Percentiles rank a stretch among this genome's conserved stretches.
Conservation (phyloP, 2,329 filamentous ascomycete genomes). For the Nemania bipapillata region DNA sequence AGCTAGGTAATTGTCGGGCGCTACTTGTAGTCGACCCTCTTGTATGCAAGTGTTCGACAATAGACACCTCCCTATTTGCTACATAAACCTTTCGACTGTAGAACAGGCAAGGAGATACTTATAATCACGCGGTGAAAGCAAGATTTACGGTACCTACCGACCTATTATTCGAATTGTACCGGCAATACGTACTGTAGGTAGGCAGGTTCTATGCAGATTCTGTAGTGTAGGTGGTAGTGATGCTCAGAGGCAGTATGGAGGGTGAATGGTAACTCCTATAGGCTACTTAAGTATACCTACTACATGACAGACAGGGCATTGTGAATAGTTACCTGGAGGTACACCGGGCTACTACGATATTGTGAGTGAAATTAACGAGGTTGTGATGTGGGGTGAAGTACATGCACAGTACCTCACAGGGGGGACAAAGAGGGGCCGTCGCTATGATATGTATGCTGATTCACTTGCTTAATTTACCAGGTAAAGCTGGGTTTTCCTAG, state of each 20-base stretch:
- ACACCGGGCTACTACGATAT: conserved; percentile 6
- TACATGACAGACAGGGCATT: background rate
- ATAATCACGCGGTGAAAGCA: conserved; percentile 25
- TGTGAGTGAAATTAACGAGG: conserved; percentile 2
- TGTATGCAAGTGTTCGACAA: background rate
- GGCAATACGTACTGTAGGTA: background rate
- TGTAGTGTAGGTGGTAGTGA: background rate
- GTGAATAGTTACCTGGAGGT: conserved; percentile 18
- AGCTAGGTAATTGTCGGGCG: background rate
- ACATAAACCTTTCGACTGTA: background rate
- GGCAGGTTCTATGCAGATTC: too few species aligned
- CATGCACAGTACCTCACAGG: background rate
- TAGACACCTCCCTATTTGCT: background rate
- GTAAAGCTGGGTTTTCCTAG: conserved; percentile 7
- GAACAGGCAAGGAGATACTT: background rate
- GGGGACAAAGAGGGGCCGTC: conserved; percentile 3
- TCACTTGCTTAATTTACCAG: conserved; percentile 8
- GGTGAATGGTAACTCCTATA: conserved; percentile 17
- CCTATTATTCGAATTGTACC: conserved; percentile 2
- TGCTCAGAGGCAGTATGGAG: conserved; percentile 5
- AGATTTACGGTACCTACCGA: background rate
- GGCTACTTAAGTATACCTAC: background rate
- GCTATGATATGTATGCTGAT: conserved; percentile 10
- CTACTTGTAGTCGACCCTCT: background rate
- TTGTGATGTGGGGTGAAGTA: conserved; percentile 22